Percentiles rank a stretch among this genome's conserved stretches.
These are phyloP conservation scores for Pythium brachiatum DNA, from an alignment of 352 stramenopile genomes.

Conservation along the genomic window DNA sequence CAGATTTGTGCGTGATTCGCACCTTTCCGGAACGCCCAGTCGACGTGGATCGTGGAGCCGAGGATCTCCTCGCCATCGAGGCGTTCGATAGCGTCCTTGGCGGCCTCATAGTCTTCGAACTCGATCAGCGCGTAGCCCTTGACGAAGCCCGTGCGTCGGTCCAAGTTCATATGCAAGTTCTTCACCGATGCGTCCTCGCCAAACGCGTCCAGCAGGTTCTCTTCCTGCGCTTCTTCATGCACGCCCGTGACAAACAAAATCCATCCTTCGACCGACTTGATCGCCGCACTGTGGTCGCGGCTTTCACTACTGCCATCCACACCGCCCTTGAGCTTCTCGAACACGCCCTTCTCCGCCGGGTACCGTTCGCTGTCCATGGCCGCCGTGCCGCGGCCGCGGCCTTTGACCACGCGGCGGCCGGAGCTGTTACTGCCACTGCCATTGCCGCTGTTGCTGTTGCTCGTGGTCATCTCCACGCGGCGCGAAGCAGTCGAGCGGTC, in stretches of 20 bases:
- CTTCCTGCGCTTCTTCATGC: slow-evolving; percentile 95
- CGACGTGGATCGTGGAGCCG: slow-evolving; percentile 86
- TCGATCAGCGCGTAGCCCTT: slow-evolving; percentile 96
- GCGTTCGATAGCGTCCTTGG: slow-evolving; percentile 87
- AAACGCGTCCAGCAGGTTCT: slow-evolving; percentile 95
- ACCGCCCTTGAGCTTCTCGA: slow-evolving; percentile 61
- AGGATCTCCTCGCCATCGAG: slow-evolving; percentile 93
- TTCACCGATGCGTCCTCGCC: slow-evolving; percentile 94
- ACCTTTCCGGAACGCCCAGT: slow-evolving; percentile 93
- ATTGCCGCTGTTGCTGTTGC: not conserved
- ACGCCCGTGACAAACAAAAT: slow-evolving; percentile 95
- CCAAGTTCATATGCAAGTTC: slow-evolving; percentile 95
- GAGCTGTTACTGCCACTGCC: not conserved
- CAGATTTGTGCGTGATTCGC: not conserved
- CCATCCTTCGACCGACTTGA: slow-evolving; percentile 95
- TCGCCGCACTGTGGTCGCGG: slow-evolving; percentile 46
- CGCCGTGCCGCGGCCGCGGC: slow-evolving; percentile 55
- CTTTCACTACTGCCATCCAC: not conserved
- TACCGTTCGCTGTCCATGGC: slow-evolving; percentile 80
- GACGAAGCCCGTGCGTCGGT: slow-evolving; percentile 94
- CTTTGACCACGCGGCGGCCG: slow-evolving; percentile 47
- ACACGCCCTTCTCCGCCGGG: slow-evolving; percentile 66
- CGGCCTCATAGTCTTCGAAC: slow-evolving; percentile 90
- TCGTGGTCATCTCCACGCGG: slow-evolving; percentile 24
- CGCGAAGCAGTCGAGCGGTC: slow-evolving; percentile 1